Base-by-base conservation (phyloP, 768 basidiomycete genomes). In the Gymnopilus dilepis region DNA sequence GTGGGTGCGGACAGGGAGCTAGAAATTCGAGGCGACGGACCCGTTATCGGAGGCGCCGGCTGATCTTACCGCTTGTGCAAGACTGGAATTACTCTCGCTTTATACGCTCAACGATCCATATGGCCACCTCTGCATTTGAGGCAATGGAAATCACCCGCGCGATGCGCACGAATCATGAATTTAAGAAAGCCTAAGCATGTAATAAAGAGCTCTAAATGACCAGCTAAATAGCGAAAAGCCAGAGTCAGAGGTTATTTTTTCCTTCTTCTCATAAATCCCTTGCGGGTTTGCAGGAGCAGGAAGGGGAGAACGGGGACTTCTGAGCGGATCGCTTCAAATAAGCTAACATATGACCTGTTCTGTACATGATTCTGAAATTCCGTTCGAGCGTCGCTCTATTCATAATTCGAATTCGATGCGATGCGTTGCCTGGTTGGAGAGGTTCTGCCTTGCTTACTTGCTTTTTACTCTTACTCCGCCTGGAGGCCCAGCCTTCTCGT, bases 241-340 rank as follows among this genome's bases (percentile, higher is more conserved):
- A 47, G 52, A 48, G 60, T 22, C 12, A 38, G 28, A 41, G 31
- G 45, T 47, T 47, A 37, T 15, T 6, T 45, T 51, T 42, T 6
- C 34, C 21, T 62, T 15, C 34, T 37, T 9, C 9, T 9, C 34
- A 15, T 15, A 37, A 9, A 37, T 37, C 15, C 34, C n/a, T n/a
- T n/a, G n/a, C n/a, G n/a, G n/a, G n/a, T n/a, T n/a, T n/a, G n/a
- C n/a, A n/a, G n/a, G n/a, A n/a, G n/a, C n/a, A n/a, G n/a, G n/a
- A n/a, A n/a, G n/a, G n/a, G 34, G 11, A 37, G 34, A 54, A 54
- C 24, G 34, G 6, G 24, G 15, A 28, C 24, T 48, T 24, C 31
- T 63, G 60, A 67, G 67, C 70, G 68, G 68, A 68, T 69, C 67
- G 65, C 65, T 69, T 71, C 70, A 71, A 64, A 63, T 67, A 71